Percentiles rank a stretch among this genome's conserved stretches.
Evolutionary conservation across 2,329 filamentous ascomycete genomes (phyloP).

Genomic region (Phialocephala sp.): DNA sequence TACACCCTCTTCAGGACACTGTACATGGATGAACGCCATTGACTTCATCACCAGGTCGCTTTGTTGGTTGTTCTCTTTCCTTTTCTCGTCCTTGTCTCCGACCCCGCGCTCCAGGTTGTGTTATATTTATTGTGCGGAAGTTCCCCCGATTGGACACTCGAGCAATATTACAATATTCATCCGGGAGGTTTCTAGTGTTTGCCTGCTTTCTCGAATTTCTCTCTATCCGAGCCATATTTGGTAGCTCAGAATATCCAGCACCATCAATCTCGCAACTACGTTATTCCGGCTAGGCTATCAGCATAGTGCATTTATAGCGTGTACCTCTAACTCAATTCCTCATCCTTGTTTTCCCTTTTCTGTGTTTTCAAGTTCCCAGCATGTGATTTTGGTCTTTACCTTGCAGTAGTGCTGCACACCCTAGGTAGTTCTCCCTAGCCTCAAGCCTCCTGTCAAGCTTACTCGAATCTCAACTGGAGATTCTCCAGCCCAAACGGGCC

Average conservation of each 20-base stretch:
- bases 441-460: not conserved
- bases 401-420: not conserved
- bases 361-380: not conserved
- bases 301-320: not conserved
- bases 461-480: not conserved
- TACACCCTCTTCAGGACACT: slow-evolving; percentile 1
- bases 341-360: not conserved
- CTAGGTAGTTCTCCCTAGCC: not conserved
- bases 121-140: not conserved
- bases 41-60: not conserved
- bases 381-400: not conserved
- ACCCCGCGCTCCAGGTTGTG: not conserved
- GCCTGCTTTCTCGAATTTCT: not conserved
- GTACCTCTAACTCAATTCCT: slow-evolving; percentile 4
- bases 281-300: slow-evolving; percentile 4
- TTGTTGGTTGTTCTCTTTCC: not conserved
- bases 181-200: not conserved
- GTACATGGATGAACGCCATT: slow-evolving; percentile 4
- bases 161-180: not conserved
- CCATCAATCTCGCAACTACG: not conserved
- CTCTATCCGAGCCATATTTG: not conserved
- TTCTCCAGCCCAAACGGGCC: not conserved
- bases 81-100: not conserved
- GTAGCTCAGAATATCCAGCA: not conserved
- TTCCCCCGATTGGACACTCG: not conserved